Evolutionary conservation across 805 yeast species (phyloP).

Genomic region (Ogataea pini): DNA sequence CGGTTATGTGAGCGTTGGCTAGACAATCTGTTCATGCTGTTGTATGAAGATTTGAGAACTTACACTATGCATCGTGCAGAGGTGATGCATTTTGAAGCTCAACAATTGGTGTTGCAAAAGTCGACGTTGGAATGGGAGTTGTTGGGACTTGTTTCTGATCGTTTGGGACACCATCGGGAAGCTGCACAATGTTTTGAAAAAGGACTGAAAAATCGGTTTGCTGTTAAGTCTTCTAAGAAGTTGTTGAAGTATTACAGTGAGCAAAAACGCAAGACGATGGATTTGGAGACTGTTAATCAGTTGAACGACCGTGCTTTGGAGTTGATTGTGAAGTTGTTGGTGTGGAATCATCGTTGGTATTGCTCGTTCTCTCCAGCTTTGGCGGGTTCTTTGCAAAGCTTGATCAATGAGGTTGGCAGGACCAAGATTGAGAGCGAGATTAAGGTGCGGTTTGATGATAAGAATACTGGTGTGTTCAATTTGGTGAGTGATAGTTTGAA

Average conservation of each 20-base stretch:
- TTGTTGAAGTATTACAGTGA: conserved; percentile 63
- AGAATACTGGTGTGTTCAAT: conserved; percentile 55
- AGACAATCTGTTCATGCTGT: conserved; percentile 66
- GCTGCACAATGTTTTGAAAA: conserved; percentile 81
- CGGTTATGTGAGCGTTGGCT: conserved; percentile 74
- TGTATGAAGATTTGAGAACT: conserved; percentile 72
- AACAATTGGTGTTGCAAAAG: conserved; percentile 75
- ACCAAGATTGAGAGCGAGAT: conserved; percentile 74
- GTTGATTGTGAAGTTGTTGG: conserved; percentile 71
- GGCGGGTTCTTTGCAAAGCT: conserved; percentile 53
- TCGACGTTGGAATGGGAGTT: conserved; percentile 90
- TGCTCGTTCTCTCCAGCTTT: conserved; percentile 80
- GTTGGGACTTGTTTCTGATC: conserved; percentile 79
- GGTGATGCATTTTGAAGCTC: conserved; percentile 82
- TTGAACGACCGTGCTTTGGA: conserved; percentile 64
- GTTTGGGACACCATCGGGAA: conserved; percentile 84
- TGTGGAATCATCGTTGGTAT: conserved; percentile 99
- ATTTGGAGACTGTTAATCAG: conserved; percentile 36
- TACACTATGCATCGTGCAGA: conserved; percentile 96
- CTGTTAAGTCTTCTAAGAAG: conserved; percentile 76
- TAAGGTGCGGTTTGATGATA: conserved; percentile 59
- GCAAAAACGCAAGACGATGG: conserved; percentile 42
- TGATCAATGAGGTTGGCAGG: conserved; percentile 76
- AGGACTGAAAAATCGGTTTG: conserved; percentile 73
- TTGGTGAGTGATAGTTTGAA: conserved; percentile 54